phyloP scores from a whole-genome alignment of 345 rosid species.

The Linum trigynum region DNA sequence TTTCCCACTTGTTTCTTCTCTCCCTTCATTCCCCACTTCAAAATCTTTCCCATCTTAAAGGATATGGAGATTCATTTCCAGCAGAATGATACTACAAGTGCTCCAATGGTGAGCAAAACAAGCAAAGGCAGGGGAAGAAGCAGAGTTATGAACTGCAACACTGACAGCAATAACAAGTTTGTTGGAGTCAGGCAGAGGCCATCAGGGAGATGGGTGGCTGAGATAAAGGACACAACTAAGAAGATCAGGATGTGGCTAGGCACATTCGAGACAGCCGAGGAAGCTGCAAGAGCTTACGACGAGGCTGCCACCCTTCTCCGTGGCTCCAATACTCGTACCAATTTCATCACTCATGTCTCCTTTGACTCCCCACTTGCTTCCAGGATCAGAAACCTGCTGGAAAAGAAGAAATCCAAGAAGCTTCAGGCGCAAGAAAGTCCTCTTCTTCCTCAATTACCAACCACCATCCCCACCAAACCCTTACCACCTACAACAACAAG shows the following conservation, averaged over 20 bases:
- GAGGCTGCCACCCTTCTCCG: background rate
- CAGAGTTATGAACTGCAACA: slow-evolving; percentile 10
- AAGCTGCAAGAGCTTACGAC: background rate
- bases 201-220: background rate
- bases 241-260: background rate
- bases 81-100: slow-evolving; percentile 12
- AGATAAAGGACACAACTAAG: background rate
- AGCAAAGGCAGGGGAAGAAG: slow-evolving; percentile 36
- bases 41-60: background rate
- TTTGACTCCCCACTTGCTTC: slow-evolving; percentile 61
- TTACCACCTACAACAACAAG: slow-evolving; percentile 4
- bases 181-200: background rate
- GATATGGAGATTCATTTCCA: slow-evolving; percentile 46
- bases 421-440: slow-evolving; percentile 9
- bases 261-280: background rate
- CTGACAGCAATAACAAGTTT: slow-evolving; percentile 12
- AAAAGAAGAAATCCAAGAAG: slow-evolving; percentile 31
- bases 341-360: slow-evolving; percentile 29
- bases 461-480: background rate
- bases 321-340: background rate
- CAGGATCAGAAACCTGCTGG: slow-evolving; percentile 46
- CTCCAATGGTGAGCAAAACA: slow-evolving; percentile 14
- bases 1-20: background rate
- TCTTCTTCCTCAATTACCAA: background rate
- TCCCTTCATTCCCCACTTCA: slow-evolving; percentile 2